Evolutionary conservation across 2,329 filamentous ascomycete species (phyloP).

Genomic region (Karstenula rhodostoma): DNA sequence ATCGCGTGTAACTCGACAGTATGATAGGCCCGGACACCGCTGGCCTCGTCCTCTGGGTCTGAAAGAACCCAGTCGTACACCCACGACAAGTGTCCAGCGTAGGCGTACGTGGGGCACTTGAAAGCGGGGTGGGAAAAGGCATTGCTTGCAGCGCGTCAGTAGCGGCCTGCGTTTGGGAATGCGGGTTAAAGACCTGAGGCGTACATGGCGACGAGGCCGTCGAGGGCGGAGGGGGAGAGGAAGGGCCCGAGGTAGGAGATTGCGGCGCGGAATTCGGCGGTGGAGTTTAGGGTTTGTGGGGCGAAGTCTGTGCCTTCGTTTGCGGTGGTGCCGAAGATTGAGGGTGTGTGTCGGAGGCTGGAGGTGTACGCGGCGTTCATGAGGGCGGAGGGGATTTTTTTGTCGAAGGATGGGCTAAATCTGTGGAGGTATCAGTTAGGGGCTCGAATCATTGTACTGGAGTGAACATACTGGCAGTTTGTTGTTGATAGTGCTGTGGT

Average conservation of each 20-base stretch:
- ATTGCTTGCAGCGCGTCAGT: conserved; percentile 66
- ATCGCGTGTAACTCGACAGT: conserved; percentile 72
- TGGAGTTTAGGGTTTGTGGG: conserved; percentile 57
- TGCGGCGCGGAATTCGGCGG: conserved; percentile 62
- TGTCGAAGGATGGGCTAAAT: conserved; percentile 54
- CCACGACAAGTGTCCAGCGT: conserved; percentile 60
- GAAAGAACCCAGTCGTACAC: conserved; percentile 76
- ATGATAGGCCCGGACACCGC: conserved; percentile 71
- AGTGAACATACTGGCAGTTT: conserved; percentile 48
- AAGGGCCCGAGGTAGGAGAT: conserved; percentile 66
- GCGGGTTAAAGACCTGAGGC: conserved; percentile 55
- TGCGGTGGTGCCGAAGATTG: conserved; percentile 64
- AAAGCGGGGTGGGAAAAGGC: conserved; percentile 73
- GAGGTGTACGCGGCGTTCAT: background rate
- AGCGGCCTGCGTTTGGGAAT: conserved; percentile 61
- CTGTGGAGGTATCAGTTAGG: conserved; percentile 59
- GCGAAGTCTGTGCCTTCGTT: conserved; percentile 73
- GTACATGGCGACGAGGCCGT: conserved; percentile 63
- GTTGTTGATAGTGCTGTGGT: conserved; percentile 53
- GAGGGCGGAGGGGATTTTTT: conserved; percentile 52
- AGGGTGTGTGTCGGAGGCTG: conserved; percentile 56
- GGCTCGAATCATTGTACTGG: conserved; percentile 51
- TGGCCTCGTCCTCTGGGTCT: conserved; percentile 61
- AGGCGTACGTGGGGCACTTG: conserved; percentile 56
- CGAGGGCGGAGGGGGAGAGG: conserved; percentile 61